Conservation (phyloP, 2,329 filamentous ascomycete species). For the Zasmidium angulare region DNA sequence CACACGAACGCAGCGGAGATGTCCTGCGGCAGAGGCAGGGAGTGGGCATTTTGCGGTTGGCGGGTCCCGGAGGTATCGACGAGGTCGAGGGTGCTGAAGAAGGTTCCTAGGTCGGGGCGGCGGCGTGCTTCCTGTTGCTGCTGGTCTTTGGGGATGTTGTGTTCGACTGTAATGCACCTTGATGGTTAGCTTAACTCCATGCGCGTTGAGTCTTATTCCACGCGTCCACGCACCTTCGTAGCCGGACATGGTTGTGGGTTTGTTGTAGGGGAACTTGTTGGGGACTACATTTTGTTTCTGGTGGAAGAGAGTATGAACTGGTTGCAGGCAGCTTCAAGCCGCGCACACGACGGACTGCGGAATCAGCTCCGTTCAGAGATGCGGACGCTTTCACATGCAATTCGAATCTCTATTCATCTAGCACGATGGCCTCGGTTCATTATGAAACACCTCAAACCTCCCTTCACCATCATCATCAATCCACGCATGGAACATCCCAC, state of each 20-base stretch:
- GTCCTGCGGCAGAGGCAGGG: constrained; percentile 60
- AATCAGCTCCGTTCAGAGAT: neutral
- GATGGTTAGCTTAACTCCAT: constrained; percentile 14
- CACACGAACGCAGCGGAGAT: constrained; percentile 55
- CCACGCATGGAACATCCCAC: constrained; percentile 84
- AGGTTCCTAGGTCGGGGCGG: constrained; percentile 64
- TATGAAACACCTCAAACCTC: constrained; percentile 32
- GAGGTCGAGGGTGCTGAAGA: constrained; percentile 63
- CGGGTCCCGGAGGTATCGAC: constrained; percentile 55
- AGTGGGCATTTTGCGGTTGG: constrained; percentile 53
- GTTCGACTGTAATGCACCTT: constrained; percentile 43
- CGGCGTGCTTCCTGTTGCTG: constrained; percentile 40
- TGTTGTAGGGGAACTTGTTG: neutral
- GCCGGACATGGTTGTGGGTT: constrained; percentile 13
- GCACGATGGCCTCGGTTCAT: constrained; percentile 8
- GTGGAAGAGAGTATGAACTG: neutral
- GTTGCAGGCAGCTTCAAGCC: neutral
- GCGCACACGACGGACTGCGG: neutral
- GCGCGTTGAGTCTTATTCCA: neutral
- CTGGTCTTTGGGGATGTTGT: constrained; percentile 45
- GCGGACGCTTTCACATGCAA: neutral
- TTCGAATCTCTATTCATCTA: neutral
- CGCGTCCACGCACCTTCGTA: constrained; percentile 13
- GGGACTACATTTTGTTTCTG: constrained; percentile 3
- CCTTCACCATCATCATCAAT: constrained; percentile 61